Conservation (phyloP, 1,284 basidiomycete species). For the Fomitopsis schrenkii region DNA sequence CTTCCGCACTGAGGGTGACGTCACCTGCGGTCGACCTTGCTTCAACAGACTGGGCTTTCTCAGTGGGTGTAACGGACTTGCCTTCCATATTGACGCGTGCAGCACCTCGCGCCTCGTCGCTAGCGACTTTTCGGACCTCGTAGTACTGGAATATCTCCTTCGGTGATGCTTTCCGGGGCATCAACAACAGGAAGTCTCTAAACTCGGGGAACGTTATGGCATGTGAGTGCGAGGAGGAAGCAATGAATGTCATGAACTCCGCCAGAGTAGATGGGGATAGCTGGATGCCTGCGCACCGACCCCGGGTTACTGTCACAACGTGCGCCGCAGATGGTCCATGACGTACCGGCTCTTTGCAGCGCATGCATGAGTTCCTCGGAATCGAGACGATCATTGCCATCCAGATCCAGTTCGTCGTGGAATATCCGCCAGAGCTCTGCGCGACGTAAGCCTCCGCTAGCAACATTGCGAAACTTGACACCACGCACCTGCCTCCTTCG, state of each 20-base stretch:
- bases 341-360: conserved; percentile 69
- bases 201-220: conserved; percentile 85
- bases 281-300: conserved; percentile 52
- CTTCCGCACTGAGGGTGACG: conserved; percentile 69
- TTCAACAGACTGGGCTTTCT: background rate
- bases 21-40: conserved; percentile 49
- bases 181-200: conserved; percentile 83
- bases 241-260: conserved; percentile 80
- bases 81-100: conserved; percentile 88
- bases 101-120: conserved; percentile 72
- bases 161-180: conserved; percentile 79
- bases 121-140: conserved; percentile 71
- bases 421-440: conserved; percentile 87
- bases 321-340: background rate
- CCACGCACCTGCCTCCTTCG: conserved; percentile 71
- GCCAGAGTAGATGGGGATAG: conserved; percentile 62
- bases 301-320: conserved; percentile 12
- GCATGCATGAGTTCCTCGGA: conserved; percentile 67
- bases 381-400: conserved; percentile 81
- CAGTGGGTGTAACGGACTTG: conserved; percentile 19
- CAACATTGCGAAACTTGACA: background rate
- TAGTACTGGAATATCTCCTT: conserved; percentile 88
- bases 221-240: conserved; percentile 61
- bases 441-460: conserved; percentile 13
- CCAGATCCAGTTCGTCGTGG: conserved; percentile 83